A percentile compares a stretch with the other conserved stretches of the same genome.
phyloP scores from a whole-genome alignment of 805 yeast genomes.

The Saturnispora hagleri region DNA sequence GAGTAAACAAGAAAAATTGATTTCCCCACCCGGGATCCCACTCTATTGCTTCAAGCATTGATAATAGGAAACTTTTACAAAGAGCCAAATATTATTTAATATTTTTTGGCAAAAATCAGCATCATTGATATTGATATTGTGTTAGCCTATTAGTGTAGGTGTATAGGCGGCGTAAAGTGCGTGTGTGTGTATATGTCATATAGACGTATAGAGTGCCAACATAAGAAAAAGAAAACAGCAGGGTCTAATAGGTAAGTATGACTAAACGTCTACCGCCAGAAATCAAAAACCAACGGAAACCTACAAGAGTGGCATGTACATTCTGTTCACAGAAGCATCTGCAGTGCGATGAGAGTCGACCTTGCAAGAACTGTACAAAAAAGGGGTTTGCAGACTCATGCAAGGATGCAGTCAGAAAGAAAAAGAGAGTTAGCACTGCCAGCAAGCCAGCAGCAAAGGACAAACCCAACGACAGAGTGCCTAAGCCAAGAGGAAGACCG shows the following conservation, averaged over 20 bases:
- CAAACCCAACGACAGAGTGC: neutral
- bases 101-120: neutral
- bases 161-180: neutral
- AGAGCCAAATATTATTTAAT: neutral
- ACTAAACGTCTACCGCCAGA: slow-evolving; percentile 50
- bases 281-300: slow-evolving; percentile 47
- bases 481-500: slow-evolving; percentile 5
- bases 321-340: slow-evolving; percentile 68
- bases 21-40: neutral
- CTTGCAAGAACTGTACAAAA: slow-evolving; percentile 63
- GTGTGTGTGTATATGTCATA: neutral
- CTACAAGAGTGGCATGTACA: slow-evolving; percentile 60
- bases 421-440: slow-evolving; percentile 11
- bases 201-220: neutral
- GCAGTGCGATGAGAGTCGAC: slow-evolving; percentile 62
- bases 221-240: neutral
- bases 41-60: neutral
- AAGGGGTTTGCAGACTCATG: slow-evolving; percentile 46
- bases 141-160: neutral
- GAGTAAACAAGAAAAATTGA: neutral
- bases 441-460: neutral
- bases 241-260: slow-evolving; percentile 26
- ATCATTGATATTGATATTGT: neutral
- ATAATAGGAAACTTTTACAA: neutral
- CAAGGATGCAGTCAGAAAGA: slow-evolving; percentile 47